phyloP scores from a whole-genome alignment of 495 filamentous ascomycete species.

The Pyrenopolyporus hunteri region DNA sequence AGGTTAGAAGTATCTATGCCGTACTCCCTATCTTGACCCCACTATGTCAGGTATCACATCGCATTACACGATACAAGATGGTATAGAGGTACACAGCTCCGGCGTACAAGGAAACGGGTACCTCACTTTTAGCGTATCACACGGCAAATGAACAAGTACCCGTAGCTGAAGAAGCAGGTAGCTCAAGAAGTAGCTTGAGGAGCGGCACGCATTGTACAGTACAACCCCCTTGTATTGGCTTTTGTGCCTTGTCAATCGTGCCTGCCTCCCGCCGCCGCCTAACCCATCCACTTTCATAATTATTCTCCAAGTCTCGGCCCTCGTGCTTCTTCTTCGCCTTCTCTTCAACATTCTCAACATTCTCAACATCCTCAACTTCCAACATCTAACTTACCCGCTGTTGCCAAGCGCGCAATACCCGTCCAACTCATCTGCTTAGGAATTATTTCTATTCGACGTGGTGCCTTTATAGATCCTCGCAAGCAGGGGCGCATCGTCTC shows the following conservation, averaged over 20 bases:
- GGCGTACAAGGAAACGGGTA: background rate
- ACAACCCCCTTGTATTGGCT: background rate
- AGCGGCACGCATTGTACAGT: too few species aligned
- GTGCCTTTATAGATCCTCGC: background rate
- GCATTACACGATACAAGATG: background rate
- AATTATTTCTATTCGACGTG: conserved; percentile 6
- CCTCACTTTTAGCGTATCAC: conserved; percentile 5
- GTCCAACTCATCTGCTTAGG: background rate
- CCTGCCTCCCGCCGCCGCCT: conserved; percentile 6
- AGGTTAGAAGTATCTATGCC: conserved; percentile 1
- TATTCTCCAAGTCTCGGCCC: conserved; percentile 30
- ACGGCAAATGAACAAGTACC: conserved; percentile 10
- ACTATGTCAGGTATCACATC: background rate
- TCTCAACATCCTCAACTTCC: conserved; percentile 5
- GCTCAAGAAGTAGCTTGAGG: too few species aligned
- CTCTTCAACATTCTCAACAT: conserved; percentile 15
- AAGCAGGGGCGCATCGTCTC: conserved; percentile 32
- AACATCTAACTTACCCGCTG: too few species aligned
- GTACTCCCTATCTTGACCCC: conserved; percentile 4
- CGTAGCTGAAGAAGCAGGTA: too few species aligned
- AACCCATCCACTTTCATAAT: conserved; percentile 27
- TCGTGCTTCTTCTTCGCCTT: conserved; percentile 24
- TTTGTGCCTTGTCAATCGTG: conserved; percentile 26
- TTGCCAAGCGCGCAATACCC: conserved; percentile 19
- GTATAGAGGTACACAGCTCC: too few species aligned